phyloP scores from a whole-genome alignment of 1,284 basidiomycete species.

The Ceratobasidium sp. region DNA sequence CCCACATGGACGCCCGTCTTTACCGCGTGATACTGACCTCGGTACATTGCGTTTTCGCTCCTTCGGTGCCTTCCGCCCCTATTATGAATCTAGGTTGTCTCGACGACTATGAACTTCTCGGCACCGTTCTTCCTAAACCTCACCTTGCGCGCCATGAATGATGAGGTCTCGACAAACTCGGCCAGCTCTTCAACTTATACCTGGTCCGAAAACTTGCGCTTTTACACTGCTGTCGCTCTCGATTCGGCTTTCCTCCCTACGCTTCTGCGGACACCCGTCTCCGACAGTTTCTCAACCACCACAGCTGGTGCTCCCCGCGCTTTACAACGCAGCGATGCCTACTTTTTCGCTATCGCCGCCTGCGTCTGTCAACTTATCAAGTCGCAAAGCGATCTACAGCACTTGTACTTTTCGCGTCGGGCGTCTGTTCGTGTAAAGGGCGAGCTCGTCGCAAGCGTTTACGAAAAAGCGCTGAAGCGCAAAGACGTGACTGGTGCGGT shows the following conservation, averaged over 20 bases:
- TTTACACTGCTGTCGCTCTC: slow-evolving; percentile 41
- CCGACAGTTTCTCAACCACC: background rate
- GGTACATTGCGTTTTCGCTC: background rate
- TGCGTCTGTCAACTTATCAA: slow-evolving; percentile 43
- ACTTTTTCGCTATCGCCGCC: slow-evolving; percentile 37
- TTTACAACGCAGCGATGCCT: slow-evolving; percentile 32
- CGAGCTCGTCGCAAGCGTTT: slow-evolving; percentile 45
- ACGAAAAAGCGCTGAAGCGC: slow-evolving; percentile 44
- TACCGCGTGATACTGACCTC: slow-evolving; percentile 23
- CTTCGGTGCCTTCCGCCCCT: background rate
- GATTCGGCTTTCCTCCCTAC: background rate
- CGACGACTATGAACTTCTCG: slow-evolving; percentile 20
- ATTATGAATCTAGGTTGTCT: slow-evolving; percentile 11
- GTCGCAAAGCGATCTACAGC: slow-evolving; percentile 40
- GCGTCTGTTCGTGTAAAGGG: slow-evolving; percentile 24
- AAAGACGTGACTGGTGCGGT: slow-evolving; percentile 43
- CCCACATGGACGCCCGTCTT: background rate
- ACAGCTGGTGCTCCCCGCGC: background rate
- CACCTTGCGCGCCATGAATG: slow-evolving; percentile 25
- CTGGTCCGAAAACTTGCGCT: slow-evolving; percentile 29
- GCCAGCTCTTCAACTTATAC: slow-evolving; percentile 22
- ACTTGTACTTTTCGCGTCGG: slow-evolving; percentile 36
- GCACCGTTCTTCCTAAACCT: slow-evolving; percentile 40
- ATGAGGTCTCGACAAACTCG: slow-evolving; percentile 19
- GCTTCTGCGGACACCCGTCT: background rate